Base-by-base conservation (phyloP, 306 rosid species). In the Vachellia collinsii region DNA sequence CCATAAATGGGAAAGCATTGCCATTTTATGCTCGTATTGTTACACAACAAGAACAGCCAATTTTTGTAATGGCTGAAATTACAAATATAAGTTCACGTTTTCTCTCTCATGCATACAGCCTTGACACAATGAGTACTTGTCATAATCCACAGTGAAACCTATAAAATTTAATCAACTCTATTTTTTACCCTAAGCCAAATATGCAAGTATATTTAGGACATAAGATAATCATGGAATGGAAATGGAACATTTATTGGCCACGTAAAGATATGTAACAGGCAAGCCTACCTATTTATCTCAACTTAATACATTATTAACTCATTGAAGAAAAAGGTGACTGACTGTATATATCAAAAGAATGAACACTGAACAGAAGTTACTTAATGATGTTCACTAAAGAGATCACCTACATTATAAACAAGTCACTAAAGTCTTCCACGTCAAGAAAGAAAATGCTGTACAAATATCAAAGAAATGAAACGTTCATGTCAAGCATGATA, bases 401-500 rank as follows among this genome's bases (percentile, higher is more conserved):
- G 68, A 67, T 42, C 72, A 78, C 61, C 43, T 58, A 58, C 54
- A 22, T 65, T 46, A 75, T 17, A 73, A 81, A 77, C 29, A 77
- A 38, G 22, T 58, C 48, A 82, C 66, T 43, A n/a, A 79, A 39
- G 77, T 50, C 34, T 51, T 29, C 23, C 23, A 29, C 39, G 50
- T 37, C 17, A 73, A 62, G 39, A 56, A 46, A 14, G 50, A 75
- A 19, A 43, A 75, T 53, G 47, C 74, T 69, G 82, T 74, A 54
- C 46, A 75, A 80, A 66, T 62, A 76, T 66, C 76, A 62, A 78
- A 37, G 75, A 83, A 47, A 68, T 70, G 53, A 48, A 29, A 64
- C 65, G 20, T 54, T 63, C 66, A 63, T 16, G 72, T 63, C 70
- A 38, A 39, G 71, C 76, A 71, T 8, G 61, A 54, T 54, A 43